phyloP scores from a whole-genome alignment of 129 eudicot genomes.

The Kitagawia praeruptora region DNA sequence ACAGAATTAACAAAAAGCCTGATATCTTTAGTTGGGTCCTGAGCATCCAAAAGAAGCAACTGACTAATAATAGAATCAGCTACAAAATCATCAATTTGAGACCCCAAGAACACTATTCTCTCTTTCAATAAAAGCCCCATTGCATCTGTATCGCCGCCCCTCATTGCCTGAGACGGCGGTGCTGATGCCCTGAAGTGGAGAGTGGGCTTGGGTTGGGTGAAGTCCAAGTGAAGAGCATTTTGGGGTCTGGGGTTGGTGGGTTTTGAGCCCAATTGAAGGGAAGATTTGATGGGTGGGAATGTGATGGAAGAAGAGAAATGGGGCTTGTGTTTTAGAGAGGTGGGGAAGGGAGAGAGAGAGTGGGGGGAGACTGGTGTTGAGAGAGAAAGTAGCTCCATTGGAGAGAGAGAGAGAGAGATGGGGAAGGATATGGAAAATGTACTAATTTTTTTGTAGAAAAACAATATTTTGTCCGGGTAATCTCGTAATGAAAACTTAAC shows the following conservation, averaged over 20 bases:
- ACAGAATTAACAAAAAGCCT: constrained; percentile 72
- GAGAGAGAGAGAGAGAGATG: background rate
- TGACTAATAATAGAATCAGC: constrained; percentile 94
- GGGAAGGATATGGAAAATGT: background rate
- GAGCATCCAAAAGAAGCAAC: constrained; percentile 82
- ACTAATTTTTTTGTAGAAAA: too few species aligned
- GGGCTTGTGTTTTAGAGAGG: constrained; percentile 4
- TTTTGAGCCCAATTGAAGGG: constrained; percentile 16
- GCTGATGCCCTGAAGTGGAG: constrained; percentile 27
- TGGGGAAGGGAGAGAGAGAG: constrained; percentile 6
- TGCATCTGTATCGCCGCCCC: constrained; percentile 64
- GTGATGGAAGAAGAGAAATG: constrained; percentile 14
- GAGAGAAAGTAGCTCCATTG: constrained; percentile 53
- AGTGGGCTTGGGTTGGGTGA: constrained; percentile 5
- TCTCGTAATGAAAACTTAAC: too few species aligned
- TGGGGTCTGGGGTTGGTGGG: constrained; percentile 11
- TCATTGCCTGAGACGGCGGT: constrained; percentile 63
- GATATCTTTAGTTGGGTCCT: constrained; percentile 67
- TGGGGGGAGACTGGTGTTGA: constrained; percentile 27
- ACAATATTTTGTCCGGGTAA: too few species aligned
- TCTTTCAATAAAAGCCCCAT: constrained; percentile 77
- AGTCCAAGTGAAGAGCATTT: background rate
- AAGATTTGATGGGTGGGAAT: constrained; percentile 24
- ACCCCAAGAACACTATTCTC: constrained; percentile 76
- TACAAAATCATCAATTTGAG: constrained; percentile 65